phyloP scores from a whole-genome alignment of 1,284 basidiomycete genomes.

The Moniliophthora roreri region DNA sequence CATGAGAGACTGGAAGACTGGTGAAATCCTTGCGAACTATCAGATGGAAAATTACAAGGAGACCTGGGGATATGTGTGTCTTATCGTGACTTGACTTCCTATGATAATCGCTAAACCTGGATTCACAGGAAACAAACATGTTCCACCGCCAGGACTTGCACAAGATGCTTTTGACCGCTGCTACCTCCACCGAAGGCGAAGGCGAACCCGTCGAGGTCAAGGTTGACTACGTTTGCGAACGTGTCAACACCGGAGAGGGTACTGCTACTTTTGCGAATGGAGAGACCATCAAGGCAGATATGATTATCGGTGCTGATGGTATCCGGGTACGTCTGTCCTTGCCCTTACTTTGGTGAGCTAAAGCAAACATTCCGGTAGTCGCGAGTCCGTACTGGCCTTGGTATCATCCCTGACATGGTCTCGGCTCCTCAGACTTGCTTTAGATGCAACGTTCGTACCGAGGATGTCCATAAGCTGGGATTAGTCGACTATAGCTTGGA shows the following conservation, averaged over 20 bases:
- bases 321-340: constrained; percentile 24
- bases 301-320: constrained; percentile 40
- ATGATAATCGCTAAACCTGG: background rate
- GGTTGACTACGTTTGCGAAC: constrained; percentile 19
- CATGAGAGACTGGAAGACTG: constrained; percentile 4
- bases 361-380: background rate
- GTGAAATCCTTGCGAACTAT: background rate
- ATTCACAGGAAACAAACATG: constrained; percentile 10
- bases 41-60: constrained; percentile 2
- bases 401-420: constrained; percentile 25
- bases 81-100: too few species aligned
- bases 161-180: constrained; percentile 9
- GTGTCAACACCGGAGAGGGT: constrained; percentile 21
- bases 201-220: constrained; percentile 8
- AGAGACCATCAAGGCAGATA: constrained; percentile 28
- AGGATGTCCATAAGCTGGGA: constrained; percentile 26
- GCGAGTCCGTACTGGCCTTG: constrained; percentile 23
- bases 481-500: constrained; percentile 27
- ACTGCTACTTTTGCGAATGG: constrained; percentile 31
- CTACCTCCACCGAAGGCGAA: constrained; percentile 10
- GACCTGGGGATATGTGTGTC: constrained; percentile 1
- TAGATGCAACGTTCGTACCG: constrained; percentile 28
- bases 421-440: constrained; percentile 31
- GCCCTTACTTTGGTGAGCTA: background rate
- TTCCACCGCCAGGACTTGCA: constrained; percentile 14